Base-by-base conservation (phyloP, 139 green algal species). In the Chlamydomonas schloesseri region DNA sequence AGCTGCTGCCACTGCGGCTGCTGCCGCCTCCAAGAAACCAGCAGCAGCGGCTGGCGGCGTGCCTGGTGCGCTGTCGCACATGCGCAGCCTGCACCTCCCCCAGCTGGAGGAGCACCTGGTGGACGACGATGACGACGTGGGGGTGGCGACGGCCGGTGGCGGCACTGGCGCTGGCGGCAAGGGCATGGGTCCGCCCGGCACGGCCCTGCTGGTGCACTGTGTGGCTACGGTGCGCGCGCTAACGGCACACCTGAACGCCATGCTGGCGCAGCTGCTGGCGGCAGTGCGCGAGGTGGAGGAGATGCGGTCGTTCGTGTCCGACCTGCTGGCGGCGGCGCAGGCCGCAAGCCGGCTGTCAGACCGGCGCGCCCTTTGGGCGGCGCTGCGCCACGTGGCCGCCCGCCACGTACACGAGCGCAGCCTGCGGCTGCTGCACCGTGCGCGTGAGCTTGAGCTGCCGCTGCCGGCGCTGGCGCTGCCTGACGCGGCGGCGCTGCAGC, bases 231-330 rank as follows among this genome's bases (percentile, higher is more conserved):
- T 81, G n/a, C 20, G 31, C n/a, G 73, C 73, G 31, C 73, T 81
- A 18, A 81, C 73, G 20, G 73, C 53, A 18, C 73, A 81, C 31
- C 73, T 81, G n/a, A 69, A 69, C 31, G 73, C 73, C 8, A 68
- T 81, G 53, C 31, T 81, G n/a, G 53, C 73, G 2, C 73, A 81
- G 53, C 53, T 81, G 73, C 73, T 81, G 33, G 53, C 53, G 73
- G 73, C 73, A 4, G 73, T 50, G 31, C n/a, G 53, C 2, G 73
- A 81, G 53, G 31, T 81, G 5, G 73, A 81, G 73, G 71, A 78
- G 14, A 65, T 78, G 46, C 0, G 28, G 0, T 46, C 8, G 28
- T 28, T 78, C 28, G 1, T 78, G 28, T 1, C 28, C 6, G 46
- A 62, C 28, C 71, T 78, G 17, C 28, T 78, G 15, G 71, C 46